Percentiles rank a stretch among this genome's conserved stretches.
Evolutionary conservation across 345 rosid genomes (phyloP).

Genomic region (Mallotus nudiflorus): DNA sequence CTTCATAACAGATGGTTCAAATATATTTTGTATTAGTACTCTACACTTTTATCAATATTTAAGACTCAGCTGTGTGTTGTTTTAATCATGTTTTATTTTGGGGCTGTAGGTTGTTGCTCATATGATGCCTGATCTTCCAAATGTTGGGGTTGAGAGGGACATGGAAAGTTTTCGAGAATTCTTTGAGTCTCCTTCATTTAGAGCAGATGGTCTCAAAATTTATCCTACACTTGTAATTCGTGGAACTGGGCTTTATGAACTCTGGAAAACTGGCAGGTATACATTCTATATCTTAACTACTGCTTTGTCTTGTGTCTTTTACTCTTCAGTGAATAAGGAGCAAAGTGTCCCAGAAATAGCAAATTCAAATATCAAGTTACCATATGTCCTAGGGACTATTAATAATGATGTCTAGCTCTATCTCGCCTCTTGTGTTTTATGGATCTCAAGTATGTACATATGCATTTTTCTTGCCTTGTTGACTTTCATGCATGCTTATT

Average conservation of each 20-base stretch:
- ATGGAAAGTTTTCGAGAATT: conserved; percentile 93
- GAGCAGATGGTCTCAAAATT: conserved; percentile 98
- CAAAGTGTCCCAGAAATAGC: neutral
- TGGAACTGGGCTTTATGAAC: conserved; percentile 96
- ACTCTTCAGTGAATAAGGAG: neutral
- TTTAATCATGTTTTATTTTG: conserved; percentile 23
- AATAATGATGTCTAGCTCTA: neutral
- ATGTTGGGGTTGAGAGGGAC: conserved; percentile 98
- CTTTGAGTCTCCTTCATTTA: conserved; percentile 90
- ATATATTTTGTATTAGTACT: neutral
- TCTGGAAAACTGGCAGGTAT: conserved; percentile 98
- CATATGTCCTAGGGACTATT: neutral
- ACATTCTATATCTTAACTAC: neutral
- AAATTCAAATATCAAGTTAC: neutral
- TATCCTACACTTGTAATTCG: conserved; percentile 98
- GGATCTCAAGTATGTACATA: neutral
- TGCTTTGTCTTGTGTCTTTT: neutral
- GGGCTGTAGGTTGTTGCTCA: conserved; percentile 90
- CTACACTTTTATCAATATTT: neutral
- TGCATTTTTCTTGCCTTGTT: neutral
- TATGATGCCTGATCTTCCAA: conserved; percentile 99
- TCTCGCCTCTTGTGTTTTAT: neutral
- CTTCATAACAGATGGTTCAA: neutral
- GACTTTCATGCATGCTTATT: neutral
- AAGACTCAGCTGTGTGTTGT: conserved; percentile 55